Evolutionary conservation across 2,329 filamentous ascomycete genomes (phyloP).

Genomic region (Colletotrichum ledebouriae): DNA sequence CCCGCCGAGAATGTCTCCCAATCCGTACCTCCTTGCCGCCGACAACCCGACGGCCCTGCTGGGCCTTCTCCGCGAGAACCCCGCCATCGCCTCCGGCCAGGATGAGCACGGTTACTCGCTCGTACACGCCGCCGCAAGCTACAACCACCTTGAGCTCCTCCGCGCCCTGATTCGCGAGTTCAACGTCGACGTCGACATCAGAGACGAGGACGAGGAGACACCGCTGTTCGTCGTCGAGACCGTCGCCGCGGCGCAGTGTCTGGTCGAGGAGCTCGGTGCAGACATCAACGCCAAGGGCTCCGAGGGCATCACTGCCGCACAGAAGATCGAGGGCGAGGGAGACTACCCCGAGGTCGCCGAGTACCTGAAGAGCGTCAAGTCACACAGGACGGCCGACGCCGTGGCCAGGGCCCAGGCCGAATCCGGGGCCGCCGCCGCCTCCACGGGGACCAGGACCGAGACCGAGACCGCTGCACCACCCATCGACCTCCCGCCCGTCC

Average conservation of each 20-base stretch:
- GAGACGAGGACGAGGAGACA: slow-evolving; percentile 93
- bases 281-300: slow-evolving; percentile 75
- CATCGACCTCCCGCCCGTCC: slow-evolving; percentile 71
- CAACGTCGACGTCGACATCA: slow-evolving; percentile 82
- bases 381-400: slow-evolving; percentile 46
- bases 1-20: slow-evolving; percentile 60
- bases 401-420: slow-evolving; percentile 47
- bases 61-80: slow-evolving; percentile 79
- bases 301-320: slow-evolving; percentile 83
- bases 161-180: slow-evolving; percentile 82
- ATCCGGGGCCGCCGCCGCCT: slow-evolving; percentile 46
- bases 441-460: background rate
- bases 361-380: slow-evolving; percentile 69
- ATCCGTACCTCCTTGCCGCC: slow-evolving; percentile 82
- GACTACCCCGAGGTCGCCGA: slow-evolving; percentile 82
- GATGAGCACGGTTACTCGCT: slow-evolving; percentile 96
- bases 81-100: slow-evolving; percentile 81
- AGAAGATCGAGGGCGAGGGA: slow-evolving; percentile 83
- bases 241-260: slow-evolving; percentile 79
- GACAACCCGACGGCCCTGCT: slow-evolving; percentile 83
- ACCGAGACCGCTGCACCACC: slow-evolving; percentile 42
- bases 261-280: slow-evolving; percentile 86
- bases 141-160: slow-evolving; percentile 87
- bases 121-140: slow-evolving; percentile 92
- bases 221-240: slow-evolving; percentile 94